Percentiles rank a stretch among this genome's conserved stretches.
These are phyloP conservation scores for Acer campestre DNA, from an alignment of 345 rosid species.

Conservation along the genomic window DNA sequence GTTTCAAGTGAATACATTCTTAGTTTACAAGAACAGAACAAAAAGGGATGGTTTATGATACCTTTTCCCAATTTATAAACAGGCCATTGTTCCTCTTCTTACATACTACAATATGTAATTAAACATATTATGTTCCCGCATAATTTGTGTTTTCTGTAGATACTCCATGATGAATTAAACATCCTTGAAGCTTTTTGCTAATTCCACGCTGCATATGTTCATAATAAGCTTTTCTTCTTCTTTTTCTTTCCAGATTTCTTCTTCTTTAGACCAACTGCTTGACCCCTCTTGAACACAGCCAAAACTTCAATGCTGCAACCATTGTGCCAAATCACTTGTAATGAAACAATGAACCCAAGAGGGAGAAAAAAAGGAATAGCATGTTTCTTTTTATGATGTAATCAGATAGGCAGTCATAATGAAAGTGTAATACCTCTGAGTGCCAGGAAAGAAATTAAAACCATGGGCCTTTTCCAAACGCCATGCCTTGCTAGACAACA, in stretches of 20 bases:
- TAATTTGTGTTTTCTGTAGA: no score
- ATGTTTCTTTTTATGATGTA: background rate
- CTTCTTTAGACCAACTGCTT: constrained; percentile 45
- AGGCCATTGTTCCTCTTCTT: constrained; percentile 4
- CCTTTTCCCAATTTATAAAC: background rate
- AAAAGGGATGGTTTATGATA: background rate
- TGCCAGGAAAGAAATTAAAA: constrained; percentile 93
- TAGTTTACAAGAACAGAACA: constrained; percentile 4
- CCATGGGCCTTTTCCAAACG: constrained; percentile 82
- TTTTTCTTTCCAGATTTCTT: constrained; percentile 63
- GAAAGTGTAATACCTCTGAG: constrained; percentile 61
- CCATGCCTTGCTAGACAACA: constrained; percentile 74
- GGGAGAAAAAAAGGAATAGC: background rate
- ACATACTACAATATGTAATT: background rate
- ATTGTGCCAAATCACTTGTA: constrained; percentile 12
- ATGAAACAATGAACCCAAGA: background rate
- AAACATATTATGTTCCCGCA: background rate
- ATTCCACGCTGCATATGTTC: background rate
- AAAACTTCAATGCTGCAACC: constrained; percentile 76
- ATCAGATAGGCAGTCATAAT: background rate
- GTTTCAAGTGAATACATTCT: constrained; percentile 10
- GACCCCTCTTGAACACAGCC: constrained; percentile 71
- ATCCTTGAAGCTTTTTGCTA: background rate
- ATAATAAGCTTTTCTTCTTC: constrained; percentile 38
- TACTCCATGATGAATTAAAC: background rate